These are phyloP conservation scores for Colletotrichum orchidophilum DNA, from an alignment of 2,329 filamentous ascomycete species.

Conservation along the genomic window DNA sequence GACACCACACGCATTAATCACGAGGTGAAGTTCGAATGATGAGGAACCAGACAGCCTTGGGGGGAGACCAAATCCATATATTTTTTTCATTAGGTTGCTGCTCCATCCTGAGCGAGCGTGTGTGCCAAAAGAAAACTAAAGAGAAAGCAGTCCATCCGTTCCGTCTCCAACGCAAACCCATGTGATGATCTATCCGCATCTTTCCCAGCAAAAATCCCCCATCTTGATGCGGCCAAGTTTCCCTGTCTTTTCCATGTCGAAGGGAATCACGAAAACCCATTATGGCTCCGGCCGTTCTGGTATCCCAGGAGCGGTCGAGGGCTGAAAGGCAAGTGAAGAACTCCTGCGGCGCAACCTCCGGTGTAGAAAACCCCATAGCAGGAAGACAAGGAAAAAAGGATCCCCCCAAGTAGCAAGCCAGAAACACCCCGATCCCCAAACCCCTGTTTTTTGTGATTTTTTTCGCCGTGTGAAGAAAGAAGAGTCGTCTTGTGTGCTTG, in stretches of 20 bases:
- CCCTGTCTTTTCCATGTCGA: constrained; percentile 18
- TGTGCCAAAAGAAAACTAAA: neutral
- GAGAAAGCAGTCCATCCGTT: constrained; percentile 11
- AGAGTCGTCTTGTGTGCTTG: constrained; percentile 22
- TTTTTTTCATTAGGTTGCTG: constrained; percentile 24
- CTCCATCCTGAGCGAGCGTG: constrained; percentile 22
- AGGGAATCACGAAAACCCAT: constrained; percentile 18
- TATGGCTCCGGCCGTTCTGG: constrained; percentile 3
- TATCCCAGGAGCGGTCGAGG: neutral
- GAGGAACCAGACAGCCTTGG: neutral
- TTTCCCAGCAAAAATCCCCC: neutral
- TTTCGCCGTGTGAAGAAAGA: constrained; percentile 26
- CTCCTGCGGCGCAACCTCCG: constrained; percentile 21
- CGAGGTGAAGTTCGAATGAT: neutral
- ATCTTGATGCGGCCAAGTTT: constrained; percentile 28
- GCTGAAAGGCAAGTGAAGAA: constrained; percentile 15
- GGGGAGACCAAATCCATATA: constrained; percentile 15
- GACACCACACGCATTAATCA: too few relatives aligned
- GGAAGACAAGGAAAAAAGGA: neutral
- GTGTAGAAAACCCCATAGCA: neutral
- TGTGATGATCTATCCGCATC: constrained; percentile 24
- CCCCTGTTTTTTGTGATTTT: constrained; percentile 33
- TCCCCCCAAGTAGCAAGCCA: constrained; percentile 5
- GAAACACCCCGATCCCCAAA: constrained; percentile 27
- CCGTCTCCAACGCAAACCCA: constrained; percentile 10